phyloP scores from a whole-genome alignment of 352 stramenopile species.

The Pythium coloratum region DNA sequence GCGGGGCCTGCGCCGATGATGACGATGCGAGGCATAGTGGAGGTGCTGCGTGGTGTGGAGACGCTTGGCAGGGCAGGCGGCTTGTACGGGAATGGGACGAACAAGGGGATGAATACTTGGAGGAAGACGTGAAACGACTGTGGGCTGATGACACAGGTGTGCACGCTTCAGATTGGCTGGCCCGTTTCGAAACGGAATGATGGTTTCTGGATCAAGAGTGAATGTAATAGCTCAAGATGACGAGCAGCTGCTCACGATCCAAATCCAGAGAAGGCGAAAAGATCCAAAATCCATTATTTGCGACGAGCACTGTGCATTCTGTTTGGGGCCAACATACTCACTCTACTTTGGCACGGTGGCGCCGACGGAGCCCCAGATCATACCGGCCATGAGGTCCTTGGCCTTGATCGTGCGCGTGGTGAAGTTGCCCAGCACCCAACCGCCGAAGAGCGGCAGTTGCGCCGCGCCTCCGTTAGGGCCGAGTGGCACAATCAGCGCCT shows the following conservation, averaged over 20 bases:
- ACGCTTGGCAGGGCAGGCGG: too few relatives aligned
- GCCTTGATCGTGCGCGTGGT: conserved; percentile 50
- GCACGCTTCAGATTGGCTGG: too few relatives aligned
- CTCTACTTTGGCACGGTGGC: conserved; percentile 1
- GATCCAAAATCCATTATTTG: too few relatives aligned
- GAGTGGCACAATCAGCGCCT: conserved; percentile 22
- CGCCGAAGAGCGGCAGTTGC: conserved; percentile 53
- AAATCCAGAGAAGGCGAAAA: background rate
- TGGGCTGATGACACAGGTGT: too few relatives aligned
- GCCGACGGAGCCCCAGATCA: conserved; percentile 39
- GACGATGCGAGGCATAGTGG: conserved; percentile 37
- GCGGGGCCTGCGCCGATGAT: conserved; percentile 62
- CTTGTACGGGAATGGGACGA: too few relatives aligned
- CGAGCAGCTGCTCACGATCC: background rate
- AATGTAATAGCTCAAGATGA: background rate
- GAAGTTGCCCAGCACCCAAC: conserved; percentile 51
- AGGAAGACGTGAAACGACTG: too few relatives aligned
- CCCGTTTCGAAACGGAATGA: background rate
- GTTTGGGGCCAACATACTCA: too few relatives aligned
- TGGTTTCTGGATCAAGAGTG: background rate
- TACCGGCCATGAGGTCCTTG: conserved; percentile 45
- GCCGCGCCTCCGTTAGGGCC: conserved; percentile 42
- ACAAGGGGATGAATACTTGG: too few relatives aligned
- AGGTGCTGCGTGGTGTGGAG: too few relatives aligned
- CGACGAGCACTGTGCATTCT: too few relatives aligned